Evolutionary conservation across 495 filamentous ascomycete genomes (phyloP).

Genomic region (Chaetomidium leptoderma): DNA sequence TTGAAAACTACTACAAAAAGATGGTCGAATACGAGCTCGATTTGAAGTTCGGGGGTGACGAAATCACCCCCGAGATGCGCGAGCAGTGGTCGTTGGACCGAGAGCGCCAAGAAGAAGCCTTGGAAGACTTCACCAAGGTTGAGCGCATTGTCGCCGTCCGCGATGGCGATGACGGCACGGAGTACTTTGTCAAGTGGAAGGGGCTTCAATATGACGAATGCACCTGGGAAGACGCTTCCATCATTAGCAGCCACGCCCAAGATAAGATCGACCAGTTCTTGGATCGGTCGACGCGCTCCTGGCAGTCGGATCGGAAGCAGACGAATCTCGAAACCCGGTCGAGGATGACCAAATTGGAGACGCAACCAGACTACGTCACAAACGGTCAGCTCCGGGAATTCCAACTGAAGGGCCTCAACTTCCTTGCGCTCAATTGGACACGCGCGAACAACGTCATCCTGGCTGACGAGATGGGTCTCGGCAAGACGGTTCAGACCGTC

Average conservation of each 20-base stretch:
- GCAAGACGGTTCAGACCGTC: constrained; percentile 97
- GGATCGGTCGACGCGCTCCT: constrained; percentile 69
- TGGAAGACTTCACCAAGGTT: constrained; percentile 80
- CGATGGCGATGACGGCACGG: constrained; percentile 66
- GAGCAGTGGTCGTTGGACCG: constrained; percentile 89
- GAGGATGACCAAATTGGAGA: constrained; percentile 64
- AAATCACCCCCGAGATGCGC: constrained; percentile 74
- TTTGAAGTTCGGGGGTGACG: constrained; percentile 61
- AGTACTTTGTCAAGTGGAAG: constrained; percentile 94
- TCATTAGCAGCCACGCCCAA: constrained; percentile 73
- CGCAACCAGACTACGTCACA: constrained; percentile 80
- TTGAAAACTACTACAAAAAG: constrained; percentile 92
- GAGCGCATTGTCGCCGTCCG: constrained; percentile 84
- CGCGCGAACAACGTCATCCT: constrained; percentile 88
- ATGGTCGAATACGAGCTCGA: constrained; percentile 69
- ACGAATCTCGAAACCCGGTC: constrained; percentile 67
- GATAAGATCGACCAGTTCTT: constrained; percentile 85
- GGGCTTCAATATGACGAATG: constrained; percentile 83
- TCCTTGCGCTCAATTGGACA: constrained; percentile 91
- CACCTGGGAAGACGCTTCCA: constrained; percentile 82
- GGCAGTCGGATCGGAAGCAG: constrained; percentile 70
- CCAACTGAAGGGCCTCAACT: constrained; percentile 90
- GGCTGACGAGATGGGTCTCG: constrained; percentile 97
- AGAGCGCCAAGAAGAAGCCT: constrained; percentile 75
- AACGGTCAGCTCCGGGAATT: constrained; percentile 87